phyloP scores from a whole-genome alignment of 2,329 filamentous ascomycete species.

The Arthrobotrys megalospora region DNA sequence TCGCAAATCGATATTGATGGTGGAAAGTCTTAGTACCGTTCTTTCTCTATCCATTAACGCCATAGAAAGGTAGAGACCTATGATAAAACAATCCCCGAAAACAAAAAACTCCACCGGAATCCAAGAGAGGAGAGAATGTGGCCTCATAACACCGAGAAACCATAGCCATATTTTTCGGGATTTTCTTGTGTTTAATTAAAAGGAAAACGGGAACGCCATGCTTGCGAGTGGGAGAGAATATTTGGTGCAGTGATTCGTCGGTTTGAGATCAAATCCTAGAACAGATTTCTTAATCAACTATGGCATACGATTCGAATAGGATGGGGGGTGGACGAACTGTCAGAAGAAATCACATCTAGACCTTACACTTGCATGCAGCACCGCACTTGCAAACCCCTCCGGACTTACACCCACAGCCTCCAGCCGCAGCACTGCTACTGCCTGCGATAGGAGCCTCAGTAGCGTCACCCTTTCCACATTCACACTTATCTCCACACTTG shows the following conservation, averaged over 20 bases:
- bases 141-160: neutral
- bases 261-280: neutral
- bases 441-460: neutral
- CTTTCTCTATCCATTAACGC: too few relatives aligned
- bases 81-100: too few relatives aligned
- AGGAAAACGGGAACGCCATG: constrained; percentile 5
- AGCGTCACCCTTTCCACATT: constrained; percentile 16
- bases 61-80: too few relatives aligned
- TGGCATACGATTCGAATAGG: neutral
- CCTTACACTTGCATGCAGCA: constrained; percentile 33
- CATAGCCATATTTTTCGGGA: neutral
- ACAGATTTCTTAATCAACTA: neutral
- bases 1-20: too few relatives aligned
- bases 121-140: neutral
- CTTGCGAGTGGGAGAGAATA: neutral
- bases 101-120: neutral
- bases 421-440: neutral
- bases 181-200: neutral
- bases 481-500: constrained; percentile 42
- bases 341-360: constrained; percentile 6
- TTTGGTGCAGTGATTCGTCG: neutral
- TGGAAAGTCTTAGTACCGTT: too few relatives aligned
- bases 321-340: neutral
- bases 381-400: constrained; percentile 41
- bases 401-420: constrained; percentile 27